Conservation (phyloP, 257 asterid species). For the Przewalskia tangutica region DNA sequence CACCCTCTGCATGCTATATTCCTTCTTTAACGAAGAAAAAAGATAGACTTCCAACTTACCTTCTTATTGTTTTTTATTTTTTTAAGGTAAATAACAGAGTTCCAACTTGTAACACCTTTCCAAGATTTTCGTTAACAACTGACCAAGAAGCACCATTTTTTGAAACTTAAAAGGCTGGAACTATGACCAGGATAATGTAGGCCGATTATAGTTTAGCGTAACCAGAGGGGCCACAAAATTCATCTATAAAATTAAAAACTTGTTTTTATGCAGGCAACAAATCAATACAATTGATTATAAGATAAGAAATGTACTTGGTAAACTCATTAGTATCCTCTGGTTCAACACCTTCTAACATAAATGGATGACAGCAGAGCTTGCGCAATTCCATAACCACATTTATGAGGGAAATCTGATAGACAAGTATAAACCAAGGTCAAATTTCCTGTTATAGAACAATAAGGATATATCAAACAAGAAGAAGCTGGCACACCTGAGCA, state of each 20-base stretch:
- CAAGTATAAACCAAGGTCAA: conserved; percentile 15
- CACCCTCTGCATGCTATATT: background rate
- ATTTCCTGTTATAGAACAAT: background rate
- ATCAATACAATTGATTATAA: background rate
- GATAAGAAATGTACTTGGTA: conserved; percentile 41
- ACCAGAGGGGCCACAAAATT: background rate
- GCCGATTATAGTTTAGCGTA: background rate
- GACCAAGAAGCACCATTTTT: background rate
- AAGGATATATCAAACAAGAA: conserved; percentile 10
- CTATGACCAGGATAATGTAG: background rate
- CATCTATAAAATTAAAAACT: background rate
- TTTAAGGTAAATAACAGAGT: background rate
- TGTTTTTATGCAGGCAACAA: background rate
- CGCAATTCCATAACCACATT: conserved; percentile 99
- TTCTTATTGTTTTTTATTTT: background rate
- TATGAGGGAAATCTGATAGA: conserved; percentile 70
- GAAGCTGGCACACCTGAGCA: conserved; percentile 56
- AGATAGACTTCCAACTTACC: background rate
- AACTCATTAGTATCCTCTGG: conserved; percentile 76
- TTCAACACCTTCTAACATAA: conserved; percentile 98
- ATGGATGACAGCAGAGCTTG: conserved; percentile 94
- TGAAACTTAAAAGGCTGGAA: background rate
- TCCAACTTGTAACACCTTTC: background rate
- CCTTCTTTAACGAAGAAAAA: background rate
- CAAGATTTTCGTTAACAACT: background rate